Evolutionary conservation across 805 yeast species (phyloP), one percentile per base, ranked within the genome.

Genomic region (Starmerella vitae): DNA sequence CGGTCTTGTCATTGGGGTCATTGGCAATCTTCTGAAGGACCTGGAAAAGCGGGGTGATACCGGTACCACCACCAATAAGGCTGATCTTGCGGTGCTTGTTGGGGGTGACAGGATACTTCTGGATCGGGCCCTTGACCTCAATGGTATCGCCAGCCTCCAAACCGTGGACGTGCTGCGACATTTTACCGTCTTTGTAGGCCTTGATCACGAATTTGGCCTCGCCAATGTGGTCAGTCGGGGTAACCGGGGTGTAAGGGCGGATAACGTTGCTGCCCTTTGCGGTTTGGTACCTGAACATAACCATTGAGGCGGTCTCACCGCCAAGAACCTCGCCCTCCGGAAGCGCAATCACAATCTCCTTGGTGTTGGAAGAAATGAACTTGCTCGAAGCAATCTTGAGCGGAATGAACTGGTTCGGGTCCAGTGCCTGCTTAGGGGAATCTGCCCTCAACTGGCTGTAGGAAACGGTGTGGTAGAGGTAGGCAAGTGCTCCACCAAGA

Each of bases 1-100:
- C 78, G 55, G 98, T 91, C 61, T 83, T 78, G 66, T 91, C 97
- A 33, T 63, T 66, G 41, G 93, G 86, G 69, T 86, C 74, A 58
- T 70, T 68, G 55, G 81, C 69, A 58, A 88, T 72, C 59, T 74
- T 76, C 55, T 74, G 78, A 46, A 83, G 61, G 60, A 91, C 64
- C 68, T 91, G 98, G 70, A 71, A 86, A 63, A 91, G 70, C 44
- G 98, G 98, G 34, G 96, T 83, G 61, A 91, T 86, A 64, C 97
- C 97, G 37, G 93, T 71, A 58, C 98, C 98, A 56, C 94, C 98
- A 54, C 95, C 97, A 51, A 91, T 68, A 58, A 91, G 71, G 42
- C 78, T 74, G 58, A 91, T 74, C 49, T 74, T 66, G 55, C 80
- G 73, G 67, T 72, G 88, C 58, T 76, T 73, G 70, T 91, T 88